These are phyloP conservation scores for Sporisorium graminicola DNA, from an alignment of 1,284 basidiomycete species.

Conservation along the genomic window DNA sequence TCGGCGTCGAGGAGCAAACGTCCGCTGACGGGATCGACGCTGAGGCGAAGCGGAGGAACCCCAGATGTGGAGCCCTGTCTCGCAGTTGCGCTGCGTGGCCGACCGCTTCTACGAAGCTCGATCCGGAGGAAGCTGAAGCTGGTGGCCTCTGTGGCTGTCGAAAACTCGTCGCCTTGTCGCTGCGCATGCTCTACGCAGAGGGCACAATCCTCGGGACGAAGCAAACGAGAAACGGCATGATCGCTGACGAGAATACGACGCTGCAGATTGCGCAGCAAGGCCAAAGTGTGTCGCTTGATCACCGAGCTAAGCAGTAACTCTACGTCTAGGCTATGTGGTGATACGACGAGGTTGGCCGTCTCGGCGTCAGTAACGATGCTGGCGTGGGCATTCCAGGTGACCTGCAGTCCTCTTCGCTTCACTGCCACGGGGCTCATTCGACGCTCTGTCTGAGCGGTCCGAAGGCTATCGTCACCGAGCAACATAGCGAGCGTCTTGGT, in stretches of 20 bases:
- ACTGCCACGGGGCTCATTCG: slow-evolving; percentile 5
- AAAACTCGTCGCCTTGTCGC: slow-evolving; percentile 35
- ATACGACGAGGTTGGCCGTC: slow-evolving; percentile 18
- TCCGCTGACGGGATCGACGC: slow-evolving; percentile 48
- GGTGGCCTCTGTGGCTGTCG: slow-evolving; percentile 25
- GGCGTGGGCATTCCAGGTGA: slow-evolving; percentile 33
- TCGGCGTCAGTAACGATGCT: slow-evolving; percentile 34
- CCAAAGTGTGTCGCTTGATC: slow-evolving; percentile 31
- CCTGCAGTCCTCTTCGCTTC: slow-evolving; percentile 35
- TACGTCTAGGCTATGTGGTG: slow-evolving; percentile 34
- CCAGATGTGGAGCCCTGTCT: slow-evolving; percentile 6
- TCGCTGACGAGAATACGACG: slow-evolving; percentile 42
- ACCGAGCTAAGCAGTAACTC: slow-evolving; percentile 34
- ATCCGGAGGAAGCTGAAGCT: slow-evolving; percentile 38
- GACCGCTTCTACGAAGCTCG: slow-evolving; percentile 19
- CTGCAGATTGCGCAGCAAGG: slow-evolving; percentile 43
- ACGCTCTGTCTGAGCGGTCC: background rate
- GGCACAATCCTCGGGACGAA: slow-evolving; percentile 41
- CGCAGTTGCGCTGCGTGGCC: background rate
- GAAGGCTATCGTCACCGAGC: slow-evolving; percentile 19
- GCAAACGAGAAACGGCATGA: slow-evolving; percentile 38
- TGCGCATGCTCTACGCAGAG: slow-evolving; percentile 30
- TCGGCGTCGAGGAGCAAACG: slow-evolving; percentile 42
- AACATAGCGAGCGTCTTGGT: slow-evolving; percentile 28
- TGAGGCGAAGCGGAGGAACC: slow-evolving; percentile 43